Conservation (phyloP, 169 alveolate genomes). For the Plasmodium gaboni region DNA sequence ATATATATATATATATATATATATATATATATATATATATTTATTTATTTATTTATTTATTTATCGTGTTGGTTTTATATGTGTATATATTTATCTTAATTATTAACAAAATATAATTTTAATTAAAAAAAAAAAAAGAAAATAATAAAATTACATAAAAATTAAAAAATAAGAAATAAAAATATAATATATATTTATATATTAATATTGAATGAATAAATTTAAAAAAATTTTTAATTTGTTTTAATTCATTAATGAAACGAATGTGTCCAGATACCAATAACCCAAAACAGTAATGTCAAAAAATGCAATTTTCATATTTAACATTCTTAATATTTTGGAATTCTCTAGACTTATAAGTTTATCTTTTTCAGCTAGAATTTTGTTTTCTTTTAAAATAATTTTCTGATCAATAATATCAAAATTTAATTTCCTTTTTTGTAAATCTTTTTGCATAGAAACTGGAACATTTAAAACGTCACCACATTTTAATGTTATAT, state of each 20-base stretch:
- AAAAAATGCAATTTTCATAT: conserved; percentile 73
- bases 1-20: too few relatives aligned
- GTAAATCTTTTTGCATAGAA: conserved; percentile 77
- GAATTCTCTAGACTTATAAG: conserved; percentile 52
- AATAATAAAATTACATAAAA: not conserved
- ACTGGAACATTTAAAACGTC: conserved; percentile 65
- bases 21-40: too few relatives aligned
- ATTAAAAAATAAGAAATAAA: not conserved
- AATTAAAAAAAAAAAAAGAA: conserved; percentile 1
- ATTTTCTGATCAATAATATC: conserved; percentile 75
- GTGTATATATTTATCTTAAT: too few relatives aligned
- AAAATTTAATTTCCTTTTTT: conserved; percentile 67
- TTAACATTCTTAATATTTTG: conserved; percentile 71
- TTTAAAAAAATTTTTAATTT: not conserved
- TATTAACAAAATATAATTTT: too few relatives aligned
- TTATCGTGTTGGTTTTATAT: too few relatives aligned
- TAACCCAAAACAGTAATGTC: conserved; percentile 72
- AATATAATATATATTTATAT: not conserved
- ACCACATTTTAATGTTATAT: conserved; percentile 59
- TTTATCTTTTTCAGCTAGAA: conserved; percentile 74
- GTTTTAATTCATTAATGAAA: conserved; percentile 32
- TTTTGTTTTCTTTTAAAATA: conserved; percentile 56
- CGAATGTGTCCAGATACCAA: conserved; percentile 43
- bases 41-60: too few relatives aligned
- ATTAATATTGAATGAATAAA: not conserved